phyloP scores from a whole-genome alignment of 805 yeast species.

The Candida pseudofarinosa region DNA sequence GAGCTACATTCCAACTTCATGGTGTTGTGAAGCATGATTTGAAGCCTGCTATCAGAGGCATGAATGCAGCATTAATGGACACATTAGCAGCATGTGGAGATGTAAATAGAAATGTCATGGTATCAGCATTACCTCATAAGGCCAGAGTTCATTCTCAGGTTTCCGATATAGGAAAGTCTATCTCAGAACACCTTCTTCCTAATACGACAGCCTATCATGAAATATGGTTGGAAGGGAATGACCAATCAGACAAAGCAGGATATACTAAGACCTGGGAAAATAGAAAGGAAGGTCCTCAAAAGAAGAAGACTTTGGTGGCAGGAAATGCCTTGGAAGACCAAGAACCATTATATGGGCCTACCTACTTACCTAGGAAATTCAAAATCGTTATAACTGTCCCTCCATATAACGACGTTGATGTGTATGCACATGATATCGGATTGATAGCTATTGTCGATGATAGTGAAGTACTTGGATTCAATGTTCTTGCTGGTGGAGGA shows the following conservation, averaged over 20 bases:
- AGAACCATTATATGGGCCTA: conserved; percentile 85
- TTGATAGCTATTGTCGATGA: conserved; percentile 78
- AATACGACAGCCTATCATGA: conserved; percentile 94
- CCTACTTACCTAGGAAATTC: conserved; percentile 92
- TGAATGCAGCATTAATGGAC: conserved; percentile 86
- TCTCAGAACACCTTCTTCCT: conserved; percentile 84
- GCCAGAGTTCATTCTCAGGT: conserved; percentile 79
- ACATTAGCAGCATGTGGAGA: conserved; percentile 98
- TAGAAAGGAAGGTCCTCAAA: conserved; percentile 72
- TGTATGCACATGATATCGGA: conserved; percentile 93
- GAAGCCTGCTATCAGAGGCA: conserved; percentile 88
- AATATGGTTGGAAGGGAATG: conserved; percentile 89
- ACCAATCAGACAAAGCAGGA: conserved; percentile 63
- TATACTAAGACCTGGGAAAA: conserved; percentile 61
- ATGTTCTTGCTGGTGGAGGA: conserved; percentile 94
- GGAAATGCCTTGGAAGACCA: conserved; percentile 77
- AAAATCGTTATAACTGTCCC: conserved; percentile 93
- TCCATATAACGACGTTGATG: conserved; percentile 95
- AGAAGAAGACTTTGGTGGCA: conserved; percentile 78
- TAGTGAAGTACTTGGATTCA: conserved; percentile 71
- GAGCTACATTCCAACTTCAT: conserved; percentile 96
- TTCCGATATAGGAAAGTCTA: conserved; percentile 53
- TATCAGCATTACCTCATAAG: conserved; percentile 83
- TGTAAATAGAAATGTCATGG: conserved; percentile 93
- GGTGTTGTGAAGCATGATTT: conserved; percentile 88